A percentile compares a stretch with the other conserved stretches of the same genome.
phyloP scores from a whole-genome alignment of 1,284 basidiomycete genomes.

The Fomitopsis schrenkii region DNA sequence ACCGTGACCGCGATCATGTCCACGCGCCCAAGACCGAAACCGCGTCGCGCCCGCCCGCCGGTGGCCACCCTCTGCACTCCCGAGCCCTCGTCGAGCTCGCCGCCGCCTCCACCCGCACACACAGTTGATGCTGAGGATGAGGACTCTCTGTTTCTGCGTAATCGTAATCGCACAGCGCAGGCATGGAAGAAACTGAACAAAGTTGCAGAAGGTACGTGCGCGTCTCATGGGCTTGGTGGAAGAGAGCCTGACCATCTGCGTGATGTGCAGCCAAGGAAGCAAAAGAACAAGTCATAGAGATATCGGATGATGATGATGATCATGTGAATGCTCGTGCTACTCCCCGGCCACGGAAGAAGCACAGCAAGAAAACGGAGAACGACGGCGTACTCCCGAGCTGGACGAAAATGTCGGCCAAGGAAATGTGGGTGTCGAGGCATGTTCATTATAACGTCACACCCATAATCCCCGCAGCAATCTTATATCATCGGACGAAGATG shows the following conservation, averaged over 20 bases:
- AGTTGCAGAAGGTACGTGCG: constrained; percentile 44
- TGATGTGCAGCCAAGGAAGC: neutral
- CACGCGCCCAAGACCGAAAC: constrained; percentile 47
- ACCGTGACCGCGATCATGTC: constrained; percentile 30
- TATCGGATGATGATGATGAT: constrained; percentile 23
- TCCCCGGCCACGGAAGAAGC: constrained; percentile 31
- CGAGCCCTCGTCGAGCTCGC: constrained; percentile 11
- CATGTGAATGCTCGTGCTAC: constrained; percentile 20
- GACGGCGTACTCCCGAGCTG: constrained; percentile 19
- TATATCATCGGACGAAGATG: constrained; percentile 47
- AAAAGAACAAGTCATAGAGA: constrained; percentile 13
- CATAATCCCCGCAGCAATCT: constrained; percentile 4
- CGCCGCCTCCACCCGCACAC: constrained; percentile 11
- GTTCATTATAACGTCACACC: neutral
- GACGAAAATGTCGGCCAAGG: constrained; percentile 19
- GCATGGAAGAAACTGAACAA: constrained; percentile 56
- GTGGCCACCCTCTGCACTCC: constrained; percentile 18
- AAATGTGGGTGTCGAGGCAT: constrained; percentile 16
- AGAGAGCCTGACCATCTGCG: neutral
- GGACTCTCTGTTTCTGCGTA: constrained; percentile 64
- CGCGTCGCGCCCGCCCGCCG: constrained; percentile 40
- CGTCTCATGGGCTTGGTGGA: neutral
- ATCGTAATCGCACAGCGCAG: constrained; percentile 46
- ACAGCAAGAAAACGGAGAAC: constrained; percentile 26
- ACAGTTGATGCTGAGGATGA: constrained; percentile 36